phyloP scores from a whole-genome alignment of 2,329 filamentous ascomycete genomes.

The Hypoxylon sp. region DNA sequence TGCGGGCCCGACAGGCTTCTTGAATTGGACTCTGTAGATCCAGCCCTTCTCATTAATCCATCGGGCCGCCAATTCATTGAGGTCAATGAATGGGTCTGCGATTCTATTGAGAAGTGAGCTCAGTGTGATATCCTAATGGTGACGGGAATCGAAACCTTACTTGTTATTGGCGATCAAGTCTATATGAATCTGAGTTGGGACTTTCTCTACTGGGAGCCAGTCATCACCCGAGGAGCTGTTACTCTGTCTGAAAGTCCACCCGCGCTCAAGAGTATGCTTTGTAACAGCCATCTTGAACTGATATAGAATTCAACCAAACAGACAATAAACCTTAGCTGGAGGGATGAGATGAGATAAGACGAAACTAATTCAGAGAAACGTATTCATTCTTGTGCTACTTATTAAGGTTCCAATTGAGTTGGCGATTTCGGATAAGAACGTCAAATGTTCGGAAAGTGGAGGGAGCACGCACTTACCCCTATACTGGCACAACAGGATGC shows the following conservation, averaged over 20 bases:
- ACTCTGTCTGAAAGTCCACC: slow-evolving; percentile 47
- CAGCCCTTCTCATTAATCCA: slow-evolving; percentile 76
- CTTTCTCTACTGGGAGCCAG: slow-evolving; percentile 56
- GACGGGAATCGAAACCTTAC: slow-evolving; percentile 42
- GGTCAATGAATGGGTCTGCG: slow-evolving; percentile 71
- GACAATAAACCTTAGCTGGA: background rate
- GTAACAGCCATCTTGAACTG: slow-evolving; percentile 43
- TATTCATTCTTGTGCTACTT: background rate
- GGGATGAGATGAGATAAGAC: background rate
- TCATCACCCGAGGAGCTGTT: slow-evolving; percentile 32
- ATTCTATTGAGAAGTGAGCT: slow-evolving; percentile 56
- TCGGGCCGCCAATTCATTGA: slow-evolving; percentile 72
- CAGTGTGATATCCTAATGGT: background rate
- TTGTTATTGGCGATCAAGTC: slow-evolving; percentile 57
- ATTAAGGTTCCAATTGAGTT: background rate
- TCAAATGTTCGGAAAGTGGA: background rate
- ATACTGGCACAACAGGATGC: slow-evolving; percentile 11
- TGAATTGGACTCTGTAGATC: slow-evolving; percentile 66
- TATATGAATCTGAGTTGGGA: slow-evolving; percentile 59
- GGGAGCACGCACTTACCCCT: slow-evolving; percentile 5
- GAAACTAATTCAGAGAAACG: background rate
- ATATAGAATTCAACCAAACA: background rate
- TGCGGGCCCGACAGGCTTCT: slow-evolving; percentile 37
- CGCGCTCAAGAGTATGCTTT: slow-evolving; percentile 38
- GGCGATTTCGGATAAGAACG: background rate